Conservation (phyloP, 2,329 filamentous ascomycete genomes). For the Claviceps digitariae region DNA sequence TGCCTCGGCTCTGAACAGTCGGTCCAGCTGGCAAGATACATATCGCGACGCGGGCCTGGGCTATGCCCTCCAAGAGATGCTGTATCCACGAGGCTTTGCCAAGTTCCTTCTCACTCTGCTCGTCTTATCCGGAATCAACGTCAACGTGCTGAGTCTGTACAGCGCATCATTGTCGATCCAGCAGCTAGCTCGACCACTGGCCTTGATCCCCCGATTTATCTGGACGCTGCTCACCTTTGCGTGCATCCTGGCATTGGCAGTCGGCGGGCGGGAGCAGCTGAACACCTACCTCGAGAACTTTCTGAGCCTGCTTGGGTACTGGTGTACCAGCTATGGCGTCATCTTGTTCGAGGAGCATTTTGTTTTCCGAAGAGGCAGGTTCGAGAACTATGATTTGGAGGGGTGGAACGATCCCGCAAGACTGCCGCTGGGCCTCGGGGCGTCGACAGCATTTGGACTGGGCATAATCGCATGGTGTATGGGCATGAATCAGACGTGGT, state of each 20-base stretch:
- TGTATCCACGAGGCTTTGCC: constrained; percentile 31
- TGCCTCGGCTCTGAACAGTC: constrained; percentile 26
- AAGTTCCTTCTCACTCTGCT: constrained; percentile 27
- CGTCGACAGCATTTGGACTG: constrained; percentile 26
- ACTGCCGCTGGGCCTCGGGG: constrained; percentile 28
- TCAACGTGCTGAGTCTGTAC: constrained; percentile 25
- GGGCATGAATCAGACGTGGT: constrained; percentile 43
- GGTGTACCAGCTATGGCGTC: constrained; percentile 28
- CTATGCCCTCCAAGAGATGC: constrained; percentile 29
- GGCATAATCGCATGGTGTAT: constrained; percentile 35
- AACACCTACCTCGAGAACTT: constrained; percentile 30
- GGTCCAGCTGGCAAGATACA: constrained; percentile 22
- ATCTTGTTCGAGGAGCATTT: constrained; percentile 29
- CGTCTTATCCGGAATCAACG: constrained; percentile 24
- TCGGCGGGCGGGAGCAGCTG: constrained; percentile 26
- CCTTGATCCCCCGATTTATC: constrained; percentile 25
- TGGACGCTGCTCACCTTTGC: constrained; percentile 26
- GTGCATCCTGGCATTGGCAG: constrained; percentile 27
- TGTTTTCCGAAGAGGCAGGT: constrained; percentile 27
- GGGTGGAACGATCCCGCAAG: constrained; percentile 30
- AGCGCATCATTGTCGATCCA: constrained; percentile 26
- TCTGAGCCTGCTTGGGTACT: constrained; percentile 30
- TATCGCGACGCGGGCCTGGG: constrained; percentile 29
- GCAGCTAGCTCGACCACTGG: constrained; percentile 21
- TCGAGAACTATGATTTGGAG: constrained; percentile 25